Conservation (phyloP, 2,329 filamentous ascomycete species). For the Colletotrichum viniferum region DNA sequence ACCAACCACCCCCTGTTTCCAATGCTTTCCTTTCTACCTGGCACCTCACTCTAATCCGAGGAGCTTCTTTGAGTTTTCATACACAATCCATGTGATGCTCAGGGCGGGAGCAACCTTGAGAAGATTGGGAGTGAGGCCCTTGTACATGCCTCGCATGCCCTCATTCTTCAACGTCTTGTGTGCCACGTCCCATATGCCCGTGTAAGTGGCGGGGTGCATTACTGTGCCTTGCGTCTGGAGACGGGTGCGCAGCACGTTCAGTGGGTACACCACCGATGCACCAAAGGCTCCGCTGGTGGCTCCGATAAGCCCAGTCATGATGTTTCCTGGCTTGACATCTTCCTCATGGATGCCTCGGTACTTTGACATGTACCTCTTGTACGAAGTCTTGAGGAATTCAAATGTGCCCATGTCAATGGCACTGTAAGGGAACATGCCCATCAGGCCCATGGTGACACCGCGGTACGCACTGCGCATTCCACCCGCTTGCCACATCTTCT, state of each 20-base stretch:
- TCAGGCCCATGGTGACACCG: constrained; percentile 88
- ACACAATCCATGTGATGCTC: constrained; percentile 93
- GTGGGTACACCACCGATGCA: constrained; percentile 90
- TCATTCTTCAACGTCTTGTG: constrained; percentile 82
- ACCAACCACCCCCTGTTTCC: background rate
- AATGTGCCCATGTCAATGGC: constrained; percentile 97
- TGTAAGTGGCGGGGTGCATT: constrained; percentile 90
- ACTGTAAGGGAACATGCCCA: constrained; percentile 98
- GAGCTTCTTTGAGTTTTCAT: constrained; percentile 84
- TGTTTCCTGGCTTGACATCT: constrained; percentile 79
- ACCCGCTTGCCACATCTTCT: constrained; percentile 83
- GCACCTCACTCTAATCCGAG: constrained; percentile 55
- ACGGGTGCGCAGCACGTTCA: constrained; percentile 91
- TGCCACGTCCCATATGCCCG: constrained; percentile 87
- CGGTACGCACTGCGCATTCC: constrained; percentile 83
- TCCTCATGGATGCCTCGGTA: constrained; percentile 77
- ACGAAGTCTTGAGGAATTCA: constrained; percentile 82
- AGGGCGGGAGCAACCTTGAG: constrained; percentile 96
- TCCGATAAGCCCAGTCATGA: constrained; percentile 86
- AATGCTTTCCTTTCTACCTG: background rate
- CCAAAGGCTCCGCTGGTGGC: constrained; percentile 91
- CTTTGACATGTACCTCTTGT: constrained; percentile 73
- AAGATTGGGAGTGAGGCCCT: constrained; percentile 91
- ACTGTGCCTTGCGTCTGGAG: constrained; percentile 93
- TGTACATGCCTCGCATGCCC: constrained; percentile 86